Conservation (phyloP, 2,329 filamentous ascomycete species). For the Fusarium pseudoanthophilum region DNA sequence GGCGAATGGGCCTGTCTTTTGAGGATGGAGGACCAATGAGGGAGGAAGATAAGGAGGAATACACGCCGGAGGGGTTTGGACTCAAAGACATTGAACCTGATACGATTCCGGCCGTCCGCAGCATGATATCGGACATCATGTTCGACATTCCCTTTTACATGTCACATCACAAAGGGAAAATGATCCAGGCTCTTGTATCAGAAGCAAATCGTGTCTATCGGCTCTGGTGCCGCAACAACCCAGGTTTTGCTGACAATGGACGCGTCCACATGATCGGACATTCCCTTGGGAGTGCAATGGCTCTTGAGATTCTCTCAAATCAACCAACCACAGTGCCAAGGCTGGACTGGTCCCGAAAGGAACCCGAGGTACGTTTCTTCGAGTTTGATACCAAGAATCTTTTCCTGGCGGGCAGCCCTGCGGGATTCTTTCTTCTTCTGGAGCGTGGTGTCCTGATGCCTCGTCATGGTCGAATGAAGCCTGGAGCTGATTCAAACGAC, state of each 20-base stretch:
- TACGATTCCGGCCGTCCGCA: slow-evolving; percentile 90
- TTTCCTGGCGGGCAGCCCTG: slow-evolving; percentile 90
- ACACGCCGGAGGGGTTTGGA: slow-evolving; percentile 67
- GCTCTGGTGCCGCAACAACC: slow-evolving; percentile 94
- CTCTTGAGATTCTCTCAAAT: slow-evolving; percentile 87
- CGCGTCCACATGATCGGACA: slow-evolving; percentile 93
- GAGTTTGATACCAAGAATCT: slow-evolving; percentile 93
- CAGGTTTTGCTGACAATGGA: slow-evolving; percentile 81
- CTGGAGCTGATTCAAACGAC: slow-evolving; percentile 75
- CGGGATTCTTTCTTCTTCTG: slow-evolving; percentile 90
- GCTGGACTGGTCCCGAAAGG: slow-evolving; percentile 54
- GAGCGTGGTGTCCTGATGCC: slow-evolving; percentile 79
- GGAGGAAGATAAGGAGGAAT: slow-evolving; percentile 62
- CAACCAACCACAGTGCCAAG: slow-evolving; percentile 80
- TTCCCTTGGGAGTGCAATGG: slow-evolving; percentile 94
- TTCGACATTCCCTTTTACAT: slow-evolving; percentile 98
- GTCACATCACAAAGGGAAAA: slow-evolving; percentile 93
- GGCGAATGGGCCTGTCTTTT: slow-evolving; percentile 88
- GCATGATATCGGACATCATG: slow-evolving; percentile 97
- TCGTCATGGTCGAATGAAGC: slow-evolving; percentile 78
- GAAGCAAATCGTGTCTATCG: slow-evolving; percentile 97
- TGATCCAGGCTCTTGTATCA: slow-evolving; percentile 87
- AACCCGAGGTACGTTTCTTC: slow-evolving; percentile 70
- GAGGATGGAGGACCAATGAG: slow-evolving; percentile 77
- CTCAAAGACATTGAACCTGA: slow-evolving; percentile 92